Conservation (phyloP, 495 filamentous ascomycete genomes). For the Rhypophila decipiens region DNA sequence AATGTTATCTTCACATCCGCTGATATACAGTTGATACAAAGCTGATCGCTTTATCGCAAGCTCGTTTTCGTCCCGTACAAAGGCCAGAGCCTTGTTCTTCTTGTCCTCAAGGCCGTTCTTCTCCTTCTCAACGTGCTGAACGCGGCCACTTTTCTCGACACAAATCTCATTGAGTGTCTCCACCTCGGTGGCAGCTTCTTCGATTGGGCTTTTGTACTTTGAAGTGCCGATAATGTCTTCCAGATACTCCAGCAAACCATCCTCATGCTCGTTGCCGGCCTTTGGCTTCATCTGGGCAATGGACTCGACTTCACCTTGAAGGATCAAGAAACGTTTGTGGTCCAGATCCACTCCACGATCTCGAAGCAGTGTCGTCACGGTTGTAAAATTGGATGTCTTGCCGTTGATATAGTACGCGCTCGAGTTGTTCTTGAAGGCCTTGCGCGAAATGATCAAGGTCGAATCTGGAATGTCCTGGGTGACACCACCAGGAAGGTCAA, state of each 20-base stretch:
- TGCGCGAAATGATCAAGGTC: slow-evolving; percentile 77
- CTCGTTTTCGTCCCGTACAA: slow-evolving; percentile 88
- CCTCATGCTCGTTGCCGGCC: slow-evolving; percentile 87
- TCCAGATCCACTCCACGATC: slow-evolving; percentile 90
- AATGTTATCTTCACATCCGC: slow-evolving; percentile 80
- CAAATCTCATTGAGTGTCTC: slow-evolving; percentile 93
- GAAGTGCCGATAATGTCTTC: slow-evolving; percentile 98
- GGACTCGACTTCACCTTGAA: slow-evolving; percentile 96
- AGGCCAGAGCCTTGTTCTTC: slow-evolving; percentile 88
- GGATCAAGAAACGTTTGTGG: slow-evolving; percentile 94
- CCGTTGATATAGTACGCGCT: slow-evolving; percentile 97
- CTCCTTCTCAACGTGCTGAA: slow-evolving; percentile 98
- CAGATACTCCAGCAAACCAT: slow-evolving; percentile 91
- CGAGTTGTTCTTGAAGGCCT: slow-evolving; percentile 94
- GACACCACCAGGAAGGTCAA: slow-evolving; percentile 72
- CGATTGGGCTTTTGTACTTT: slow-evolving; percentile 94
- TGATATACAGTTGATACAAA: slow-evolving; percentile 84
- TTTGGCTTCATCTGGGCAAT: slow-evolving; percentile 99
- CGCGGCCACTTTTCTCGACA: slow-evolving; percentile 84
- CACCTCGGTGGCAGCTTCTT: slow-evolving; percentile 82
- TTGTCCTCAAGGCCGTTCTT: slow-evolving; percentile 87
- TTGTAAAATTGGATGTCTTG: slow-evolving; percentile 80
- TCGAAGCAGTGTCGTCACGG: slow-evolving; percentile 80
- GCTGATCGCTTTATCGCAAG: slow-evolving; percentile 79
- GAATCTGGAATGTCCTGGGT: slow-evolving; percentile 73